These are phyloP conservation scores for Dactylellina cionopaga DNA, from an alignment of 2,329 filamentous ascomycete species.

Conservation along the genomic window DNA sequence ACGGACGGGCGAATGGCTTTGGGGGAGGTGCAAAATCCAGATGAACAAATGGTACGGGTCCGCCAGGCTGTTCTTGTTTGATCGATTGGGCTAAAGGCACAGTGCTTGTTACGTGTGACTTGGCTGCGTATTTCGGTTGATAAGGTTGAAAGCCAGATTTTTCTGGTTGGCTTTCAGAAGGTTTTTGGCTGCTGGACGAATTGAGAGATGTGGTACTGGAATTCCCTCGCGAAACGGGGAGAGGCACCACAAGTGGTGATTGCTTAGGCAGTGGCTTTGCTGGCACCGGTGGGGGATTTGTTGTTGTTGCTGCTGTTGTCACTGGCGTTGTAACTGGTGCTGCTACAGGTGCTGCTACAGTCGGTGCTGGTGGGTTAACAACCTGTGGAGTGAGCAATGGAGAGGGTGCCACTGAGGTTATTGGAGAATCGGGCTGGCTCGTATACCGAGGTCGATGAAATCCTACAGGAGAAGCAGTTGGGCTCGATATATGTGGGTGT, in stretches of 20 bases:
- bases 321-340: too few relatives aligned
- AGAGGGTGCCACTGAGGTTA: slow-evolving; percentile 12
- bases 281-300: too few relatives aligned
- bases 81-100: slow-evolving; percentile 19
- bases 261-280: slow-evolving; percentile 18
- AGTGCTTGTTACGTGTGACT: slow-evolving; percentile 47
- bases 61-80: slow-evolving; percentile 23
- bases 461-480: slow-evolving; percentile 34
- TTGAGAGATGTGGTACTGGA: slow-evolving; percentile 43
- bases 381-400: slow-evolving; percentile 24
- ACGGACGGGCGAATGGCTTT: slow-evolving; percentile 45
- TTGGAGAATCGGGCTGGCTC: slow-evolving; percentile 21
- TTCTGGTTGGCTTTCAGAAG: slow-evolving; percentile 13
- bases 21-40: slow-evolving; percentile 42
- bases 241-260: slow-evolving; percentile 24
- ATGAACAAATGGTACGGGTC: slow-evolving; percentile 45
- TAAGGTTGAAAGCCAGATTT: slow-evolving; percentile 41
- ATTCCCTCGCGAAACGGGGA: slow-evolving; percentile 22
- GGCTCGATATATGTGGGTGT: slow-evolving; percentile 18
- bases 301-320: too few relatives aligned
- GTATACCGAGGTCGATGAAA: slow-evolving; percentile 45
- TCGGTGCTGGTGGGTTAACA: too few relatives aligned
- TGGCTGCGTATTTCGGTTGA: slow-evolving; percentile 50
- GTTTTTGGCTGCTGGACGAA: slow-evolving; percentile 21
- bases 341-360: too few relatives aligned